Evolutionary conservation across 805 yeast species (phyloP).

Genomic region (Candida silvicultrix): DNA sequence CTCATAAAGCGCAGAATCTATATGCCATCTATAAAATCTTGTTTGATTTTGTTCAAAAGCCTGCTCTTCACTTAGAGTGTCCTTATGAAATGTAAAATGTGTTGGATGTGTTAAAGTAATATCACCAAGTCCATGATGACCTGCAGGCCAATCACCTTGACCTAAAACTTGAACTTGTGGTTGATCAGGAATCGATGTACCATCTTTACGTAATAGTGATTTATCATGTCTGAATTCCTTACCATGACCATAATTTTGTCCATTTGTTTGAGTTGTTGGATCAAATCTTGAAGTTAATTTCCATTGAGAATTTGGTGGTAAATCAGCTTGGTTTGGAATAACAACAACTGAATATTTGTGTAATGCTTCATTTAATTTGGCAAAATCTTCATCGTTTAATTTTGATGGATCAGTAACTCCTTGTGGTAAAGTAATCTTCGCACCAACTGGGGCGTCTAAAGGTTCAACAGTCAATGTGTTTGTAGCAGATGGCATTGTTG

Average conservation of each 20-base stretch:
- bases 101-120: slow-evolving; percentile 75
- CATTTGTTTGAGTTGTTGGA: slow-evolving; percentile 46
- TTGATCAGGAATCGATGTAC: slow-evolving; percentile 69
- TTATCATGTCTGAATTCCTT: slow-evolving; percentile 62
- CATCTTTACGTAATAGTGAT: slow-evolving; percentile 74
- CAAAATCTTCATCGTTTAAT: slow-evolving; percentile 61
- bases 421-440: slow-evolving; percentile 54
- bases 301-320: slow-evolving; percentile 73
- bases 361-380: slow-evolving; percentile 53
- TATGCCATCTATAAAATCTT: slow-evolving; percentile 90
- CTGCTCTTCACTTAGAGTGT: slow-evolving; percentile 56
- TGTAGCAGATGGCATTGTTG: neutral
- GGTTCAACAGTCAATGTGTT: neutral
- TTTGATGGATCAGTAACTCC: slow-evolving; percentile 71
- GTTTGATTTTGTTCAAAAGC: slow-evolving; percentile 52
- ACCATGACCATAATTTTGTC: slow-evolving; percentile 77
- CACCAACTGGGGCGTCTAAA: slow-evolving; percentile 55
- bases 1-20: slow-evolving; percentile 83
- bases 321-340: slow-evolving; percentile 62
- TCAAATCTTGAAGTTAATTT: slow-evolving; percentile 72
- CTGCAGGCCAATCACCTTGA: slow-evolving; percentile 65
- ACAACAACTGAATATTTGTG: slow-evolving; percentile 66
- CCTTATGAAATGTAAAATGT: slow-evolving; percentile 74
- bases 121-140: slow-evolving; percentile 47
- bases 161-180: slow-evolving; percentile 92